Evolutionary conservation across 306 rosid species (phyloP).

Genomic region (Vigna hirtella): DNA sequence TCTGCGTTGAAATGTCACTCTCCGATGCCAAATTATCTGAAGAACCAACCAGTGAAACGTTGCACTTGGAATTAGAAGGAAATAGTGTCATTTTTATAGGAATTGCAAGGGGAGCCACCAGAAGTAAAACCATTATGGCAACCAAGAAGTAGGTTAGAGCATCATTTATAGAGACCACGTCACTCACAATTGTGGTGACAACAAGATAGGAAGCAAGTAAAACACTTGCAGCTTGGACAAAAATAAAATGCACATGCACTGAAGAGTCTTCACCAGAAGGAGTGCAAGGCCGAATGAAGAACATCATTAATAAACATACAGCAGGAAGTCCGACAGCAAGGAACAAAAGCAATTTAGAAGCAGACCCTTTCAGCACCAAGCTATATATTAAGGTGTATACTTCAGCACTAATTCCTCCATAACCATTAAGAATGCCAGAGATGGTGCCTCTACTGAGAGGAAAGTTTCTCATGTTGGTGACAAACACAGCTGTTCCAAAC

Average conservation of each 20-base stretch:
- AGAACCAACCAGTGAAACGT: slow-evolving; percentile 50
- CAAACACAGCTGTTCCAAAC: slow-evolving; percentile 80
- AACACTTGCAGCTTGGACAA: slow-evolving; percentile 74
- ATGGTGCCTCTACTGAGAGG: slow-evolving; percentile 86
- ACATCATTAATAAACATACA: slow-evolving; percentile 73
- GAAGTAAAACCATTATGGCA: slow-evolving; percentile 68
- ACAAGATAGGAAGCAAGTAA: slow-evolving; percentile 74
- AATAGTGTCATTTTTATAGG: slow-evolving; percentile 84
- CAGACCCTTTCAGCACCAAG: slow-evolving; percentile 59
- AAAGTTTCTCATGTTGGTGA: slow-evolving; percentile 95
- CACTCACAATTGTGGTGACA: slow-evolving; percentile 48
- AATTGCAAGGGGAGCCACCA: slow-evolving; percentile 74
- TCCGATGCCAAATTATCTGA: slow-evolving; percentile 47
- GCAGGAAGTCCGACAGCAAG: slow-evolving; percentile 70
- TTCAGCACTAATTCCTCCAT: slow-evolving; percentile 80
- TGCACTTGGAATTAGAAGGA: slow-evolving; percentile 50
- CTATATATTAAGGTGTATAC: slow-evolving; percentile 77
- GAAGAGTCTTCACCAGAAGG: slow-evolving; percentile 91
- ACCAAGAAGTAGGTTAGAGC: slow-evolving; percentile 60
- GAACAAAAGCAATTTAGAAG: slow-evolving; percentile 62
- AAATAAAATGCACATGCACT: slow-evolving; percentile 69
- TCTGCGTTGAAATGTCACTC: slow-evolving; percentile 49
- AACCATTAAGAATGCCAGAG: slow-evolving; percentile 90
- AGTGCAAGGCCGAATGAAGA: slow-evolving; percentile 72
- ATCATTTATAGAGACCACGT: slow-evolving; percentile 50